phyloP scores from a whole-genome alignment of 208 protist genomes.

The Trypanosoma conorhini region DNA sequence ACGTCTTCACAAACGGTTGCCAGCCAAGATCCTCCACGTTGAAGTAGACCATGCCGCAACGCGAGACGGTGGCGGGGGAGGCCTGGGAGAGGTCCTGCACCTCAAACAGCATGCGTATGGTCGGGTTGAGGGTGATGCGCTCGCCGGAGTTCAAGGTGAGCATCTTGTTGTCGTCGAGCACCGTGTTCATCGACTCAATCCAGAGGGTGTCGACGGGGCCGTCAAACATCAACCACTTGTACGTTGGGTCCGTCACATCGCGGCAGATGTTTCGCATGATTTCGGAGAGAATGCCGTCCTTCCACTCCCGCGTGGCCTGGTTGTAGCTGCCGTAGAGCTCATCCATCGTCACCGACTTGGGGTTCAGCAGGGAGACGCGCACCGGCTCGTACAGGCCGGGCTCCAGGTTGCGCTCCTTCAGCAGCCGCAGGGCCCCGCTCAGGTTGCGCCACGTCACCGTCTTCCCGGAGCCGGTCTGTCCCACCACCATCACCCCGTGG shows the following conservation, averaged over 20 bases:
- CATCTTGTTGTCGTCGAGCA: slow-evolving; percentile 99
- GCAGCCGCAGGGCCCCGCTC: slow-evolving; percentile 64
- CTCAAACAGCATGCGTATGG: slow-evolving; percentile 98
- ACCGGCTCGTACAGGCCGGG: slow-evolving; percentile 85
- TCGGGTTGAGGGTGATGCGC: slow-evolving; percentile 96
- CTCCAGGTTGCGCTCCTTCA: slow-evolving; percentile 83
- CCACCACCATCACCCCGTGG: slow-evolving; percentile 99
- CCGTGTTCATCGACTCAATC: slow-evolving; percentile 99
- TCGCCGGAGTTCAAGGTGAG: slow-evolving; percentile 98
- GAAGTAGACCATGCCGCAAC: slow-evolving; percentile 99
- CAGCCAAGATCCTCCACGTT: slow-evolving; percentile 95
- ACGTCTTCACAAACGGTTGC: slow-evolving; percentile 94
- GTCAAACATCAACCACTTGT: slow-evolving; percentile 99
- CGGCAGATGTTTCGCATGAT: slow-evolving; percentile 94
- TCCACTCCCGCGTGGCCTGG: slow-evolving; percentile 97
- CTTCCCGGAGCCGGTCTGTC: slow-evolving; percentile 95
- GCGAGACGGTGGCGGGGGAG: slow-evolving; percentile 98
- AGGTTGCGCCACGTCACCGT: slow-evolving; percentile 95
- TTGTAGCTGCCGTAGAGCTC: slow-evolving; percentile 99
- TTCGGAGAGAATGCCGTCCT: slow-evolving; percentile 97
- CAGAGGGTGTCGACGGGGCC: slow-evolving; percentile 99
- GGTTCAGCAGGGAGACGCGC: slow-evolving; percentile 94
- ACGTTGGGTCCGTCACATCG: slow-evolving; percentile 88
- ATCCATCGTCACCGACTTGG: slow-evolving; percentile 96
- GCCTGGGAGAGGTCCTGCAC: slow-evolving; percentile 97